Base-by-base conservation (phyloP, 2,329 filamentous ascomycete genomes). In the Huntiella bhutanensis region DNA sequence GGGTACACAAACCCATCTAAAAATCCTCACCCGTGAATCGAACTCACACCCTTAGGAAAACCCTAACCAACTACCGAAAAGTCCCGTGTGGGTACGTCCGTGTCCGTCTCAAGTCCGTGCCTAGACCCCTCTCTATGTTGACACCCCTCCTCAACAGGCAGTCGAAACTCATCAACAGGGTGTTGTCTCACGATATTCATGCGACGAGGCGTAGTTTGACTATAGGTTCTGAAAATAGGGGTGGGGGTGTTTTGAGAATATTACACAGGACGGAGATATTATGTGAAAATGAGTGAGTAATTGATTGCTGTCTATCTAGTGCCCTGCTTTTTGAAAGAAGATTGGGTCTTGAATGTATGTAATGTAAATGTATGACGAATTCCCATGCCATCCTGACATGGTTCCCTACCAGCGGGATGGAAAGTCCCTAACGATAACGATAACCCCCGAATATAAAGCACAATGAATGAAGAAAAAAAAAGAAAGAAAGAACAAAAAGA, bases 331-430 rank as follows among this genome's bases (percentile, higher is more conserved):
- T n/a, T 36, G 12, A 3, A 11, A n/a, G 34, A n/a, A n/a, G 15
- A 36, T 36, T n/a, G 34, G 34, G 40, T 42, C 33, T 42, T 42
- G 40, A 42, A 12, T 42, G 33, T 42, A 42, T 42, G 15, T 40
- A 40, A 17, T n/a, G 15, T 16, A 12, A 41, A 41, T 40, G 15
- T 19, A 40, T 17, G 10, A 17, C 13, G 13, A 40, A 42, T n/a
- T n/a, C 33, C 40, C 40, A 42, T 42, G 40, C 8, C n/a, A 7
- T 42, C 40, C 12, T 42, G 12, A 36, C 34, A 39, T 28, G 22
- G 22, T 28, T 28, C 22, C 22, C 22, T 28, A 28, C 22, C 22
- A 28, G 22, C 22, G 22, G 22, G 22, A 28, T 28, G 22, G 22
- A 28, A 28, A 28, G 22, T 28, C 22, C 22, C 22, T 28, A 47